These are phyloP conservation scores for Plasmodium berghei DNA, from an alignment of 169 alveolate species.

Conservation along the genomic window DNA sequence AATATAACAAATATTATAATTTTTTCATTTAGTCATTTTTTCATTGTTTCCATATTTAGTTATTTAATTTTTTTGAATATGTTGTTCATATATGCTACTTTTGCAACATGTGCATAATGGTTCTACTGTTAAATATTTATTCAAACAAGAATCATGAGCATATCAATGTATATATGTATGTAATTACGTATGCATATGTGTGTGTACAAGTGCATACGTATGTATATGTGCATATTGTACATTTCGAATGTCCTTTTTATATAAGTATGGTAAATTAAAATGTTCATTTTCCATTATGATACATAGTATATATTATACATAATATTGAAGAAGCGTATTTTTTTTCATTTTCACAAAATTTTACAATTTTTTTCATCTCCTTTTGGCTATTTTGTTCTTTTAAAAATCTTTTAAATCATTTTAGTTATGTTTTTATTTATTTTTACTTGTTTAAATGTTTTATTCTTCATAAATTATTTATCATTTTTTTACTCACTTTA, in stretches of 20 bases:
- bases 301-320: too few species aligned
- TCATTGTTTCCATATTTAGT: neutral
- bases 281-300: too few species aligned
- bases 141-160: neutral
- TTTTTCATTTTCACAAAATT: too few species aligned
- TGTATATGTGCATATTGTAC: neutral
- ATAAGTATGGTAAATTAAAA: too few species aligned
- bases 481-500: neutral
- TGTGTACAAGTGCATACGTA: conserved; percentile 7
- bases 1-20: neutral
- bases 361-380: neutral
- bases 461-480: conserved; percentile 1
- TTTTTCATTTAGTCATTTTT: neutral
- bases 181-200: neutral
- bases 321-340: too few species aligned
- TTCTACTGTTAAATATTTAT: neutral
- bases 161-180: neutral
- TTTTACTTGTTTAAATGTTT: conserved; percentile 3
- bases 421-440: conserved; percentile 1
- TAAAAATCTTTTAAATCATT: conserved; percentile 67
- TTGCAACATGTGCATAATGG: neutral
- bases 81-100: neutral
- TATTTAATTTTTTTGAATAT: neutral
- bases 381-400: conserved; percentile 70
- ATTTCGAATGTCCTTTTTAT: too few species aligned